phyloP scores from a whole-genome alignment of 805 yeast genomes.

The Yamadazyma sp. region DNA sequence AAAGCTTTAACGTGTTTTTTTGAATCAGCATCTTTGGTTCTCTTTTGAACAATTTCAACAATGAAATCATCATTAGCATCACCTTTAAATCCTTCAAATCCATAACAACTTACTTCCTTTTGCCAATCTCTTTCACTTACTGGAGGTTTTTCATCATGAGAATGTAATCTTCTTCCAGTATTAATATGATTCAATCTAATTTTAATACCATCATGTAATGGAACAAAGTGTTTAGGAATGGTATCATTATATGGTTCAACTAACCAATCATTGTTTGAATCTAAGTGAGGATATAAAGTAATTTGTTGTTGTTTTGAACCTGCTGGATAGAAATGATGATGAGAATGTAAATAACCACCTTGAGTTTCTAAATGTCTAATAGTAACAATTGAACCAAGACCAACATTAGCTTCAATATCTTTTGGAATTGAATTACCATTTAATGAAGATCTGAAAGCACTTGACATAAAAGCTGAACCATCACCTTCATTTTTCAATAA shows the following conservation, averaged over 20 bases:
- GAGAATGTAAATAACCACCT: slow-evolving; percentile 86
- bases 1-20: slow-evolving; percentile 59
- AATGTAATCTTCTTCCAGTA: slow-evolving; percentile 68
- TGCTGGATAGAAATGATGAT: slow-evolving; percentile 62
- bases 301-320: slow-evolving; percentile 86
- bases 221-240: slow-evolving; percentile 56
- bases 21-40: slow-evolving; percentile 50
- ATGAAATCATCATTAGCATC: slow-evolving; percentile 83
- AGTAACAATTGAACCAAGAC: slow-evolving; percentile 65
- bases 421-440: slow-evolving; percentile 59
- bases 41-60: slow-evolving; percentile 63
- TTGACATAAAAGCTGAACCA: slow-evolving; percentile 68
- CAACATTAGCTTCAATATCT: slow-evolving; percentile 61
- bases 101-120: slow-evolving; percentile 76
- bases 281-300: slow-evolving; percentile 77
- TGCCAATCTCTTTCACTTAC: slow-evolving; percentile 80
- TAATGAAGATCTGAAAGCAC: slow-evolving; percentile 67
- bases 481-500: slow-evolving; percentile 61
- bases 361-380: slow-evolving; percentile 66
- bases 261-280: slow-evolving; percentile 68
- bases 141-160: slow-evolving; percentile 81
- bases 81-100: slow-evolving; percentile 72
- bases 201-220: slow-evolving; percentile 65
- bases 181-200: slow-evolving; percentile 60
- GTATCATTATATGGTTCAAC: slow-evolving; percentile 65